Conservation (phyloP, 2,329 filamentous ascomycete genomes). For the Paracoccidioides brasiliensis region DNA sequence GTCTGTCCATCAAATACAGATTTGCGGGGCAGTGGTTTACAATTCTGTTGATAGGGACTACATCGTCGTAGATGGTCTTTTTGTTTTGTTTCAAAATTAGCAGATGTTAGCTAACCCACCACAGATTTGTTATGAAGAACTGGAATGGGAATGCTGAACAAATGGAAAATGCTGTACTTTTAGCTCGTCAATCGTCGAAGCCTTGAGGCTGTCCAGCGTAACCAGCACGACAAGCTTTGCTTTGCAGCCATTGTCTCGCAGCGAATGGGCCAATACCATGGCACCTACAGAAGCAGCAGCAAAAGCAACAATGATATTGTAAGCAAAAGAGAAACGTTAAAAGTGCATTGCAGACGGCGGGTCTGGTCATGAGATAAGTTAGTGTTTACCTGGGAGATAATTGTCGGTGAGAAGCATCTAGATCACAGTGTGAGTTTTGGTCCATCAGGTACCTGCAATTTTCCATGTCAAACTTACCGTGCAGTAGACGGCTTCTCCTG, state of each 20-base stretch:
- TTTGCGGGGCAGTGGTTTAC: constrained; percentile 67
- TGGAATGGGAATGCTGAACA: too few relatives aligned
- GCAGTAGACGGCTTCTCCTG: constrained; percentile 49
- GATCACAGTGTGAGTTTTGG: constrained; percentile 3
- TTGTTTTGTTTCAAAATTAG: constrained; percentile 12
- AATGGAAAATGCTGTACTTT: constrained; percentile 40
- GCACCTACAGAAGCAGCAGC: constrained; percentile 50
- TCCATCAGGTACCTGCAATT: neutral
- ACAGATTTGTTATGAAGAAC: too few relatives aligned
- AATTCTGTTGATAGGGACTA: constrained; percentile 72
- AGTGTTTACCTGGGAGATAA: constrained; percentile 70
- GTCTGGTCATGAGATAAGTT: neutral
- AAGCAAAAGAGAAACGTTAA: neutral
- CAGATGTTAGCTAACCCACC: constrained; percentile 3
- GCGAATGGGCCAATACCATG: constrained; percentile 82
- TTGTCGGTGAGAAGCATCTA: constrained; percentile 84
- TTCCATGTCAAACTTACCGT: constrained; percentile 37
- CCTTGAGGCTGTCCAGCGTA: constrained; percentile 64
- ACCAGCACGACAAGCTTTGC: constrained; percentile 79
- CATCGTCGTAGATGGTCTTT: constrained; percentile 72
- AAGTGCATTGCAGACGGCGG: constrained; percentile 10
- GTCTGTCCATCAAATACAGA: constrained; percentile 79
- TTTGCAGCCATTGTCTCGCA: constrained; percentile 76
- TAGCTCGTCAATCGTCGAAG: constrained; percentile 64
- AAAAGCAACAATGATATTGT: constrained; percentile 1